A percentile compares a stretch with the other conserved stretches of the same genome.
Conservation (phyloP, 2,329 filamentous ascomycete genomes). For the Pseudophaeomoniella oleicola region DNA sequence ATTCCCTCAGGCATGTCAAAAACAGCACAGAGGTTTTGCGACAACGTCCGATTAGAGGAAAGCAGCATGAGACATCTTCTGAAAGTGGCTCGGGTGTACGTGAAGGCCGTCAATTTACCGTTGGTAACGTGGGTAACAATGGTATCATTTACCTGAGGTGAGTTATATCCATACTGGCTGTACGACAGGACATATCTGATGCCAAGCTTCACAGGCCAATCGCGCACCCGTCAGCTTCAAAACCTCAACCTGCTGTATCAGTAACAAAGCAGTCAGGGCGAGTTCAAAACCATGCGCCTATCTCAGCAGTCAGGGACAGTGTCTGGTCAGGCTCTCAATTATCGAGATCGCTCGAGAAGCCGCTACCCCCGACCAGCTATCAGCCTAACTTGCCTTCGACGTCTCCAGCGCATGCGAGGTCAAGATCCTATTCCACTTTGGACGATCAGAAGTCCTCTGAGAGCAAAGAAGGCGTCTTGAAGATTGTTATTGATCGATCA, state of each 20-base stretch:
- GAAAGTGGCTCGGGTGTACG: constrained; percentile 46
- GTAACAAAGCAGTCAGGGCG: too few species aligned
- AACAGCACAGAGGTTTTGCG: constrained; percentile 37
- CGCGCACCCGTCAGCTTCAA: not conserved
- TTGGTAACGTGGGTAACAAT: constrained; percentile 71
- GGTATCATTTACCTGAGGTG: constrained; percentile 72
- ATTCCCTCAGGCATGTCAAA: constrained; percentile 26
- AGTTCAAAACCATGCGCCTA: too few species aligned
- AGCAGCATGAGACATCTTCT: constrained; percentile 46
- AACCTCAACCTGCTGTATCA: not conserved
- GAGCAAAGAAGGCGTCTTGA: constrained; percentile 52
- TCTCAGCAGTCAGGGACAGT: not conserved
- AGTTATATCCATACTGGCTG: too few species aligned
- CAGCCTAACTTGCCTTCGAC: constrained; percentile 10
- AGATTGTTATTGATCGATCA: constrained; percentile 65
- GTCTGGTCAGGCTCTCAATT: not conserved
- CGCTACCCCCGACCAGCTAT: not conserved
- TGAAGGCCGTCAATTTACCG: constrained; percentile 60
- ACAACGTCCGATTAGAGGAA: constrained; percentile 30
- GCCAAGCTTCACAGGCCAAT: not conserved
- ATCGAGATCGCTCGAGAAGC: not conserved
- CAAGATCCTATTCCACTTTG: constrained; percentile 63
- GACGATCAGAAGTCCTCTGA: constrained; percentile 41
- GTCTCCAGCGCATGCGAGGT: constrained; percentile 39
- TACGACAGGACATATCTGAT: too few species aligned